Base-by-base conservation (phyloP, 352 stramenopile species). In the Peronospora farinosa region DNA sequence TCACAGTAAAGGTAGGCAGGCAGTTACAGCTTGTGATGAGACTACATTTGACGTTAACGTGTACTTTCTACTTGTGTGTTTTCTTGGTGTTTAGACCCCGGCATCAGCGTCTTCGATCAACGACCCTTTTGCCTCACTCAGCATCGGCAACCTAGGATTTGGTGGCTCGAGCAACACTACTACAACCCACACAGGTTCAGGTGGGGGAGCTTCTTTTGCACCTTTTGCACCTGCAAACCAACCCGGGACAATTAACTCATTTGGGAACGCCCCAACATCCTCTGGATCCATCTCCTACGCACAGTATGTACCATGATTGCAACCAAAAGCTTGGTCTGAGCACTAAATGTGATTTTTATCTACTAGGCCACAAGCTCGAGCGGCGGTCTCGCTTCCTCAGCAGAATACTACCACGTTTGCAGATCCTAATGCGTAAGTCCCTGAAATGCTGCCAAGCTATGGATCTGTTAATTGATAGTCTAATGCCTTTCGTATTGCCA, bases 91-190 rank as follows among this genome's bases (percentile, higher is more conserved):
- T 15, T 40, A 72, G 63, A 54, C 54, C 12, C 39, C 57, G 38
- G 60, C 60, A 32, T 62, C 69, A 9, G 48, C 51, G n/a, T 31
- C 72, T 32, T 65, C 72, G 6, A 56, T 86, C 38, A 85, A 78
- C 32, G 81, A 92, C 47, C 81, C 76, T 12, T 92, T 92, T 43
- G 75, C 81, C 6, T 73, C 81, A 3, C 67, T 92, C 1, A 84
- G 71, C 43, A 67, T 89, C 12, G 68, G 69, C 21, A 72, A 54
- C 11, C 65, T 87, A 13, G 75, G 74, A 32, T 63, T 85, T 25
- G 60, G 60, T 23, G 67, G 57, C 25, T 57, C 47, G 11, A 58
- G 49, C 36, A 57, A 52, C 44, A 28, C 61, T 13, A 54, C 33
- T 33, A 33, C 42, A 16, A 39, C 54, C 21, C 49, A 54, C 9